Evolutionary conservation across 106 monocot genomes (phyloP), one percentile per base, ranked within the genome.

Genomic region (Dendrobium officinale): DNA sequence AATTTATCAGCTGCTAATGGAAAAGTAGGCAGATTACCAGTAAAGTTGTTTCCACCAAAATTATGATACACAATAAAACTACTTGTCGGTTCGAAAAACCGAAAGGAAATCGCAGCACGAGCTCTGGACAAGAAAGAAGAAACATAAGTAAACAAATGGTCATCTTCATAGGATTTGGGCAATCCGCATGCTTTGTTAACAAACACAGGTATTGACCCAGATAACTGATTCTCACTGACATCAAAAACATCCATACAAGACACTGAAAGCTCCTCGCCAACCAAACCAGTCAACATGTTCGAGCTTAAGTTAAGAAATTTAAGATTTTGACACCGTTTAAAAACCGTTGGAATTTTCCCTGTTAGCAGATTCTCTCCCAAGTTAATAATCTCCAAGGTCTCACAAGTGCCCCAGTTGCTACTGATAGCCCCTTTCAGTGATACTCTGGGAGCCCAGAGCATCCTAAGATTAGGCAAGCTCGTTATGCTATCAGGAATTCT

Each of bases 181-280:
- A 87, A 82, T 78, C 55, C 16, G 78, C 93, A 92, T 27, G 24
- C 16, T 37, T 64, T 79, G 17, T 77, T 16, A 22, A 55, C 20
- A 67, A 93, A 96, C 33, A 7, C 83, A 0, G 87, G 91, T 42
- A 96, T 80, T 16, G 79, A 75, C 6, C 96, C 96, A 24, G 90
- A 92, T 27, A 96, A 47, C 49, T 86, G 88, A 86, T 96, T 96
- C 33, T 85, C 88, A 82, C 93, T 93, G 48, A 92, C 81, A 91
- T 96, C 96, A 78, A 96, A 96, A 1, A 90, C 79, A 78, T 88
- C 83, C 93, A 96, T 90, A 72, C 96, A 96, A 80, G 96, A 92
- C 27, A 93, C 91, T 17, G 78, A 81, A 59, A 96, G 86, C 33
- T 80, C 84, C 75, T 85, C 87, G 51, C 51, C 54, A 61, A 96